Base-by-base conservation (phyloP, 768 basidiomycete species). In the Calocera viscosa region DNA sequence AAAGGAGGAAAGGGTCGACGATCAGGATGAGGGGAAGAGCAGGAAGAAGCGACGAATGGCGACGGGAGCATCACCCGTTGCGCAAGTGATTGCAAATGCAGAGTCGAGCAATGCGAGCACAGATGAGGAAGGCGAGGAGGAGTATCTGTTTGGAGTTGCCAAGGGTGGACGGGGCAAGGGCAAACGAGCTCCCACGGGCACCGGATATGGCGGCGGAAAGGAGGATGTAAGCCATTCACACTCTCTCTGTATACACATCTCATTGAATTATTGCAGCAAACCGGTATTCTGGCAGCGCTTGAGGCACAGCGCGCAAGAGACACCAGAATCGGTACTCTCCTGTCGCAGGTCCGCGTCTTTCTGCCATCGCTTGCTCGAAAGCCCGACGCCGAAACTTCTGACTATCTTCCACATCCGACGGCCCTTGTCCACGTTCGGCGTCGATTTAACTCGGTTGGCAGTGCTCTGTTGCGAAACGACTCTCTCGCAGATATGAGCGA, bases 401-500 rank as follows among this genome's bases (percentile, higher is more conserved):
- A 97, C 78, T 94, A 90, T 72, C 82, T 93, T 72, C 87, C 89
- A n/a, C 90, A 93, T 72, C 94, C 94, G 1, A 94, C 92, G 1
- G 85, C 93, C 1, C 80, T 97, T 39, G 91, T 93, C 11, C 94
- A 94, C 76, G 86, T 97, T 66, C 85, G 94, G 43, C 80, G 94
- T 70, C 83, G 94, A 35, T 96, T 96, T 79, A 94, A 93, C 73
- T 86, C 86, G 73, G 83, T 96, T 66, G 87, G 89, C 71, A 92
- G 89, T 69, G 84, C 87, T 38, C 83, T 96, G 43, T 81, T 96
- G 41, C 82, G 91, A 69, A 95, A 95, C 72, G 94, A 96, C 75
- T 95, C 94, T 17, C 78, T 97, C 60, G 83, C 91, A 49, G 94
- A 96, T 73, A 95, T 96, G 93, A 91, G 90, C 11, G 91, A 94